These are phyloP conservation scores for Saccharomycopsis lassenensis DNA, from an alignment of 805 yeast genomes.

Conservation along the genomic window DNA sequence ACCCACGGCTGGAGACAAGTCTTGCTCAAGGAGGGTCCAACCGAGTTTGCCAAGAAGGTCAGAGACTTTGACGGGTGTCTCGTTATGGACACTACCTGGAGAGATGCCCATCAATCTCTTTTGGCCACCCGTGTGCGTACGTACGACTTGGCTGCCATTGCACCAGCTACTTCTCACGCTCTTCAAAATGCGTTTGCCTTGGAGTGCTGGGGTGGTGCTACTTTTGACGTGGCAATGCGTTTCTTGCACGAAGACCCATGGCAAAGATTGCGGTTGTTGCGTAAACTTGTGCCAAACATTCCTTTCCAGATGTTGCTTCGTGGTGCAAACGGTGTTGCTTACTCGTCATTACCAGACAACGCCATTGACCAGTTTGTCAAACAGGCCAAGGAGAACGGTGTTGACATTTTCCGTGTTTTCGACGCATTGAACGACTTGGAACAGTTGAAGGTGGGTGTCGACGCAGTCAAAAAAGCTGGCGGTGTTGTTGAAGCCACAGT, in stretches of 20 bases:
- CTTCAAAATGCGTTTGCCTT: conserved; percentile 83
- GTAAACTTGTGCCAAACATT: conserved; percentile 90
- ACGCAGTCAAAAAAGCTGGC: conserved; percentile 95
- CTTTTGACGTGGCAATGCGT: conserved; percentile 97
- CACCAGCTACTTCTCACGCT: conserved; percentile 89
- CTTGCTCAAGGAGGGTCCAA: conserved; percentile 77
- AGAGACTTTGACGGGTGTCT: conserved; percentile 77
- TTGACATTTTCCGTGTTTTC: conserved; percentile 94
- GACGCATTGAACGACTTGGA: conserved; percentile 96
- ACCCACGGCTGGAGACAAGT: conserved; percentile 91
- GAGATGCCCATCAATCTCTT: conserved; percentile 98
- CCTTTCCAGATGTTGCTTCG: conserved; percentile 99
- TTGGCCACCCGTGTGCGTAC: conserved; percentile 97
- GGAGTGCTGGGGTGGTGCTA: conserved; percentile 99
- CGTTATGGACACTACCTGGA: conserved; percentile 98
- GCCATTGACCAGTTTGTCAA: conserved; percentile 95
- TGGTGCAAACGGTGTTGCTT: conserved; percentile 99
- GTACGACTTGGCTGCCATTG: conserved; percentile 80
- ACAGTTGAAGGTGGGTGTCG: conserved; percentile 94
- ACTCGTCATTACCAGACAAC: conserved; percentile 94
- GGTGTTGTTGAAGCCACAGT: conserved; percentile 98
- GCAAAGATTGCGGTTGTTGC: conserved; percentile 83
- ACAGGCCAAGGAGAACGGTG: conserved; percentile 93
- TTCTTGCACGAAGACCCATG: conserved; percentile 98
- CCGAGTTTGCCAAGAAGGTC: conserved; percentile 78